Conservation (phyloP, 2,329 filamentous ascomycete species). For the Cladophialophora yegresii region DNA sequence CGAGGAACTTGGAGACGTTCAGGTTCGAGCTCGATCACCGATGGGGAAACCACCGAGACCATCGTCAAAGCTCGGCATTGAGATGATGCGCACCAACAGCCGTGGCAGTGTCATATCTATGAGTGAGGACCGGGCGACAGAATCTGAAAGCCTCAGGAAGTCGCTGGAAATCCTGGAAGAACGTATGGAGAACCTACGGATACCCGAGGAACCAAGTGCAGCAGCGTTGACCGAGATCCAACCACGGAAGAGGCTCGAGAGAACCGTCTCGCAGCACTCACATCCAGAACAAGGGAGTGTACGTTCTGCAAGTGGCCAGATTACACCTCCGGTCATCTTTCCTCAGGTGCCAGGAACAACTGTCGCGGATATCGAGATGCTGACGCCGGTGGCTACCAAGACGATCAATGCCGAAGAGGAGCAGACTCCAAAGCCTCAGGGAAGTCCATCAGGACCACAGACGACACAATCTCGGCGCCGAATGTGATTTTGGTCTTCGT, state of each 20-base stretch:
- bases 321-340: conserved; percentile 57
- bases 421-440: conserved; percentile 29
- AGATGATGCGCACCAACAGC: conserved; percentile 98
- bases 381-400: conserved; percentile 33
- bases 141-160: conserved; percentile 34
- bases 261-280: conserved; percentile 38
- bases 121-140: conserved; percentile 46
- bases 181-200: conserved; percentile 36
- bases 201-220: conserved; percentile 36
- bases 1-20: conserved; percentile 72
- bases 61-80: conserved; percentile 86
- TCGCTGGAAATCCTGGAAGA: conserved; percentile 41
- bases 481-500: conserved; percentile 21
- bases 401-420: conserved; percentile 32
- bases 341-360: conserved; percentile 48
- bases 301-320: conserved; percentile 38
- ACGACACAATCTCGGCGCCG: conserved; percentile 11
- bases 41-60: conserved; percentile 60
- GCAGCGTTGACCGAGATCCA: conserved; percentile 31
- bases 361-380: conserved; percentile 44
- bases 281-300: conserved; percentile 37
- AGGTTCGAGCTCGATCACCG: conserved; percentile 54
- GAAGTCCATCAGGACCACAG: conserved; percentile 19
- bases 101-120: conserved; percentile 71
- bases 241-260: conserved; percentile 33